phyloP scores from a whole-genome alignment of 2,329 filamentous ascomycete species.

The Niveomyces coronatus region DNA sequence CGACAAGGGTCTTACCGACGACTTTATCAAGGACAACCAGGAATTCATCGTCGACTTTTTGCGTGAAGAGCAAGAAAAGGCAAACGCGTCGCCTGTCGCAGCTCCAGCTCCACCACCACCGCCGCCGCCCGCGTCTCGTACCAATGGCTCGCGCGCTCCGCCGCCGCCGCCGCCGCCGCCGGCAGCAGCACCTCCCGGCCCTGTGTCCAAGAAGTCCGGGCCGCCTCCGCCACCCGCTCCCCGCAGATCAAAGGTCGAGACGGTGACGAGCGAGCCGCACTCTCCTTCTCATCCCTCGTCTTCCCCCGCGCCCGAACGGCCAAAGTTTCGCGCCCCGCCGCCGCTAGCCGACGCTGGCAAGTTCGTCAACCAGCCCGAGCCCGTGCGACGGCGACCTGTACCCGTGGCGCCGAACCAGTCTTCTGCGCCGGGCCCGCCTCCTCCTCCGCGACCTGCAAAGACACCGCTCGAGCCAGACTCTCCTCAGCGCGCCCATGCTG shows the following conservation, averaged over 20 bases:
- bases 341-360: constrained; percentile 85
- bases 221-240: constrained; percentile 50
- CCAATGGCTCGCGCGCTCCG: constrained; percentile 26
- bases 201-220: constrained; percentile 24
- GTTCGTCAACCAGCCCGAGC: constrained; percentile 50
- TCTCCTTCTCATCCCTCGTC: constrained; percentile 45
- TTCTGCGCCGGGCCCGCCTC: constrained; percentile 22
- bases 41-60: constrained; percentile 59
- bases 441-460: constrained; percentile 47
- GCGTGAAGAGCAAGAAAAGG: constrained; percentile 42
- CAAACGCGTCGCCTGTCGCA: constrained; percentile 13
- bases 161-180: constrained; percentile 23
- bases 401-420: constrained; percentile 17
- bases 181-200: constrained; percentile 11
- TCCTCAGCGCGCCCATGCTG: constrained; percentile 51
- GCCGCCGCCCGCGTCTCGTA: constrained; percentile 18
- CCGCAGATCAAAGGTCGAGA: constrained; percentile 44
- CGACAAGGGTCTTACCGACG: constrained; percentile 52
- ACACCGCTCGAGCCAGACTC: constrained; percentile 55
- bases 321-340: constrained; percentile 74
- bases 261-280: constrained; percentile 58
- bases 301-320: constrained; percentile 26
- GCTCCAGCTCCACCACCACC: constrained; percentile 15
- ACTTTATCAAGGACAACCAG: constrained; percentile 58
- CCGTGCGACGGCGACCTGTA: constrained; percentile 15